Base-by-base conservation (phyloP, 345 rosid genomes). In the Bruguiera sexangula region DNA sequence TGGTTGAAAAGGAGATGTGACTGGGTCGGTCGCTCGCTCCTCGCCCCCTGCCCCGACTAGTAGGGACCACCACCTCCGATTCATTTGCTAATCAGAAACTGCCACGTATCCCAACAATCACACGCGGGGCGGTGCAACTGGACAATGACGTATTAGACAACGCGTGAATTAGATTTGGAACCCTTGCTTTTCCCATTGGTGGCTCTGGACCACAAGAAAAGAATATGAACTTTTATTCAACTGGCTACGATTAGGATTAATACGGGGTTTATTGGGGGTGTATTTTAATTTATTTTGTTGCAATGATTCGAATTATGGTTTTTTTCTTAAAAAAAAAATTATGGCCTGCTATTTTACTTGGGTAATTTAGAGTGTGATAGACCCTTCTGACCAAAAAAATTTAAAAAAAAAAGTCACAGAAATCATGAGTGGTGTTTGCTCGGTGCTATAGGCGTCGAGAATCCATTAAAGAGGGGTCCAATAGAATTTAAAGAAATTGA, bases 111-210 rank as follows among this genome's bases (percentile, higher is more conserved):
- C 58, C 57, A 50, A 60, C 71, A 72, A 59, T 81, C 86, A 64
- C 81, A 70, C 77, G 87, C 72, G 85, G 90, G 90, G 64, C 90
- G 87, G 90, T 68, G 83, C 84, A 73, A 73, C 66, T 0, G 37
- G 80, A 82, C 60, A 57, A 51, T 53, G 84, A 84, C 93, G 0
- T 32, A 1, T 24, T 20, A 11, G 60, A 30, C 26, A 24, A 27
- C 2, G 34, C 34, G 10, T 57, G 65, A 6, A 34, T 3, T 9
- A 15, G 5, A 20, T 51, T 3, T 27, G 15, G 4, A 34, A 2
- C 20, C 15, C 2, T 8, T 19, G 2, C 6, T 32, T 58, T 66
- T 60, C 37, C 50, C 11, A 18, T 37, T 13, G 56, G 48, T 27
- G 3, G 62, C 43, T 37, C 52, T 2, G 60, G 24, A 62, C 46